Conservation (phyloP, 2,329 filamentous ascomycete genomes). For the Sporothrix humicola region DNA sequence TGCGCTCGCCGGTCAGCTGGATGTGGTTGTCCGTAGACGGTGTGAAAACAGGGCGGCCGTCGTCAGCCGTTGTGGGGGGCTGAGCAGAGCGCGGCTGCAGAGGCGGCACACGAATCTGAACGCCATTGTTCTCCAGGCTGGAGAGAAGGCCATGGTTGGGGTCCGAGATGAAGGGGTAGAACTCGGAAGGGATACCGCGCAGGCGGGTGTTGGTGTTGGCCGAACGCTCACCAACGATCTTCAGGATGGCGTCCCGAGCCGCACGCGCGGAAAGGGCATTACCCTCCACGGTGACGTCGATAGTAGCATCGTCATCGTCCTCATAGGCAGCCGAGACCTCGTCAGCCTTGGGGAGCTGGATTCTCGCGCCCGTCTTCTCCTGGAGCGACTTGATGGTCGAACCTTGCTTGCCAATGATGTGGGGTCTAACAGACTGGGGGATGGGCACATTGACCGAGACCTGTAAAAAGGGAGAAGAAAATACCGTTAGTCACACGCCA, state of each 20-base stretch:
- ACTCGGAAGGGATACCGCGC: constrained; percentile 84
- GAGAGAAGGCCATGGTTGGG: constrained; percentile 71
- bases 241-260: constrained; percentile 81
- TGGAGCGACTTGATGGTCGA: constrained; percentile 88
- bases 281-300: constrained; percentile 88
- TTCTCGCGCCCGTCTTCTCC: constrained; percentile 85
- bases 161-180: constrained; percentile 93
- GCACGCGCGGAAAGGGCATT: constrained; percentile 86
- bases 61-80: constrained; percentile 65
- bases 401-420: constrained; percentile 92
- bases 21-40: constrained; percentile 79
- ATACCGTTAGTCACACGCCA: constrained; percentile 41
- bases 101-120: constrained; percentile 82
- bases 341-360: constrained; percentile 85
- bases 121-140: constrained; percentile 73
- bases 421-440: constrained; percentile 79
- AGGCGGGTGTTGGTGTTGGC: constrained; percentile 82
- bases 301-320: constrained; percentile 80
- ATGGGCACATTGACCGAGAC: constrained; percentile 73
- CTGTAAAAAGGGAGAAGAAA: constrained; percentile 40
- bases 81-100: constrained; percentile 77
- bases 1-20: constrained; percentile 82
- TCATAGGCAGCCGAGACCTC: constrained; percentile 64
- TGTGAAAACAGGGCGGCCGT: constrained; percentile 70
- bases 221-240: constrained; percentile 85